Evolutionary conservation across 116 monocot species (phyloP).

Genomic region (Posidonia oceanica): DNA sequence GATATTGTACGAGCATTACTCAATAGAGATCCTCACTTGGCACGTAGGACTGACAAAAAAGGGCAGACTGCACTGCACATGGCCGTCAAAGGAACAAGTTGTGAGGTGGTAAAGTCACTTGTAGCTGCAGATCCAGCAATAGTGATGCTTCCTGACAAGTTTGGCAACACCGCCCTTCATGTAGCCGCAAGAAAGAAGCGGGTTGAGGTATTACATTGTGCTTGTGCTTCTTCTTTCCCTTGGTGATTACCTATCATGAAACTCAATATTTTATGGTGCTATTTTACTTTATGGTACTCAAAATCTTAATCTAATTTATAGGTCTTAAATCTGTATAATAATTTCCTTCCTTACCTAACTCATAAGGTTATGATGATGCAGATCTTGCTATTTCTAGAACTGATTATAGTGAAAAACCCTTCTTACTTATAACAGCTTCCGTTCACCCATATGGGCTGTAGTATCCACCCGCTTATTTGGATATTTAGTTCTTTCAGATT

Average conservation of each 20-base stretch:
- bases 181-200: conserved; percentile 81
- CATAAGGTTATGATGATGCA: too few species aligned
- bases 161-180: conserved; percentile 74
- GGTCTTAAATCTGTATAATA: too few species aligned
- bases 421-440: too few species aligned
- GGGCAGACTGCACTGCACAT: conserved; percentile 90
- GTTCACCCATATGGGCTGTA: too few species aligned
- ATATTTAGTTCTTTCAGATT: too few species aligned
- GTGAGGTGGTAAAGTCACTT: conserved; percentile 52
- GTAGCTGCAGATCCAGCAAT: conserved; percentile 76
- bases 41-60: conserved; percentile 78
- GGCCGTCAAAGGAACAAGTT: conserved; percentile 75
- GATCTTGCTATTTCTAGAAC: too few species aligned
- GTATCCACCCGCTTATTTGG: too few species aligned
- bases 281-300: too few species aligned
- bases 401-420: too few species aligned
- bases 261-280: neutral
- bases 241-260: neutral
- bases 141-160: conserved; percentile 73
- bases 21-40: conserved; percentile 59
- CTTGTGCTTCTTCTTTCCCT: neutral
- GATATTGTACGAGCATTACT: conserved; percentile 64
- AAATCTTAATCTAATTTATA: too few species aligned
- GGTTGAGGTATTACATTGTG: conserved; percentile 41
- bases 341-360: too few species aligned